Evolutionary conservation across 2,329 filamentous ascomycete species (phyloP).

Genomic region (Sphaceloma murrayae): DNA sequence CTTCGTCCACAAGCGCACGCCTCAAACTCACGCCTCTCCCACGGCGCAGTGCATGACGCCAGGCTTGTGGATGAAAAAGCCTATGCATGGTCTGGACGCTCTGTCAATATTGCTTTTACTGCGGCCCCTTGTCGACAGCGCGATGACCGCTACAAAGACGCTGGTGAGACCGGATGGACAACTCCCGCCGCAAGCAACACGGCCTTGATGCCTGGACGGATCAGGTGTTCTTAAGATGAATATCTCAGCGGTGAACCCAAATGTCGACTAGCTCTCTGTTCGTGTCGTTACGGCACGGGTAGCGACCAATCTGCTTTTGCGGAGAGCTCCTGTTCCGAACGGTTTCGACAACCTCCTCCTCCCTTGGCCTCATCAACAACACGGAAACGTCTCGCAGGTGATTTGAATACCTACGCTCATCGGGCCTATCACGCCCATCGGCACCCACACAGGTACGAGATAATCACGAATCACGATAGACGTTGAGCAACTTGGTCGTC

Average conservation of each 20-base stretch:
- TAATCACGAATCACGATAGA: no score
- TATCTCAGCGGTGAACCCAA: slow-evolving; percentile 1
- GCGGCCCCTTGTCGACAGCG: slow-evolving; percentile 1
- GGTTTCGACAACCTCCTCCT: slow-evolving; percentile 1
- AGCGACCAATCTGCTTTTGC: slow-evolving; percentile 11
- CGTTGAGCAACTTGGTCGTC: background rate
- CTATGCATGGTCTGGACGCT: no score
- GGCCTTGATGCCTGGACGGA: background rate
- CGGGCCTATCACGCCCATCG: no score
- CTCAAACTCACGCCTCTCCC: no score
- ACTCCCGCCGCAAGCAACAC: background rate
- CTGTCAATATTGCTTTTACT: no score
- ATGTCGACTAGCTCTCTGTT: no score
- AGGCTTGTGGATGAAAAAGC: no score
- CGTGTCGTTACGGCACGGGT: no score
- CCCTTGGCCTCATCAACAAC: background rate
- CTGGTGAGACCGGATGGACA: background rate
- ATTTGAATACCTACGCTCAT: no score
- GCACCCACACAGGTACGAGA: no score
- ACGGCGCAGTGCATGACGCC: no score
- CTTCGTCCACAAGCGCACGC: no score
- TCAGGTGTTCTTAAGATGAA: background rate
- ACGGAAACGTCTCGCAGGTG: background rate
- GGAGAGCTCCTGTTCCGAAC: slow-evolving; percentile 12
- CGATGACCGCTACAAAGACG: background rate